Evolutionary conservation across 1,284 basidiomycete genomes (phyloP), one percentile per base, ranked within the genome.

Genomic region (Sanghuangporus baumii): DNA sequence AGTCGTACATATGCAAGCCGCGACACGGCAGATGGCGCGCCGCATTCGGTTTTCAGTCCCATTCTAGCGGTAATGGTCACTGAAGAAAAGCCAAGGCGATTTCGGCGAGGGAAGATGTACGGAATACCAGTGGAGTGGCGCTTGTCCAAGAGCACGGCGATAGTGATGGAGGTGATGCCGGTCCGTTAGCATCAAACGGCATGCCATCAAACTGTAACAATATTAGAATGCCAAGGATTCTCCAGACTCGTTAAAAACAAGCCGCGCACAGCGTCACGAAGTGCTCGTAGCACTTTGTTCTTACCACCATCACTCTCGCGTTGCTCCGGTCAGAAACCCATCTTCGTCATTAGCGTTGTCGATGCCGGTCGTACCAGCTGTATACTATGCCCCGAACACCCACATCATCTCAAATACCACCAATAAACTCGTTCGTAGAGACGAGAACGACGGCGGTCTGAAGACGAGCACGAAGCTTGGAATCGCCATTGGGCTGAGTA

Each of bases 401-500:
- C 26, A n/a, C 20, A n/a, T 3, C 43, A 7, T 54, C 37, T 41
- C 48, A n/a, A 51, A 57, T 34, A 16, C 16, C 1, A 31, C 55
- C 7, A 40, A 4, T 16, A 50, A 63, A 37, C 62, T 59, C 37
- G 14, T 26, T 16, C 18, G 37, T 36, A 50, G 58, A 37, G 31
- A 59, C 20, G 56, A 46, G 40, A 41, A 59, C 26, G 61, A 57
- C 46, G 59, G 63, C 34, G 60, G 50, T 16, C 7, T 65, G 46
- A 58, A 61, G 55, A 38, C 38, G 41, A 58, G 16, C 48, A 65
- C 63, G 34, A 61, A 61, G 50, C 34, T 62, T 23, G 63, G 63
- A 26, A 65, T 65, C 20, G 56, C 56, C 56, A 47, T 65, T 14
- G 63, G 63, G 9, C 20, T 65, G 36, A 62, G 63, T 65, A 36